A percentile compares a stretch with the other conserved stretches of the same genome.
Conservation (phyloP, 495 filamentous ascomycete genomes). For the Tricharina praecox region DNA sequence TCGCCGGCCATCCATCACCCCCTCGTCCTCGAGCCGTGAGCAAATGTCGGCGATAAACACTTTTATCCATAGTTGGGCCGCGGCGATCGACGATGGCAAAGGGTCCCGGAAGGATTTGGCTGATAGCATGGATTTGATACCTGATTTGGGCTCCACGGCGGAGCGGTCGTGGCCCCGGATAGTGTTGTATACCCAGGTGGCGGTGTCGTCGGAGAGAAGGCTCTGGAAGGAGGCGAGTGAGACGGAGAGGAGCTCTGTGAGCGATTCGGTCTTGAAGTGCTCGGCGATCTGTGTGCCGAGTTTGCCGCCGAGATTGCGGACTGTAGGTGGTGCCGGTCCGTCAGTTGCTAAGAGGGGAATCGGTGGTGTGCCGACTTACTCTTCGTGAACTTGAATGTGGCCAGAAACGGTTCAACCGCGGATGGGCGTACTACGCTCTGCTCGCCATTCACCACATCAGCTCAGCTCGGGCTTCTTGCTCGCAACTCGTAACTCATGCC, state of each 20-base stretch:
- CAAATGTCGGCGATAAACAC: conserved; percentile 92
- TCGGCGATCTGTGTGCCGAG: conserved; percentile 69
- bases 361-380: no score
- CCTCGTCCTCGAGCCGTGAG: conserved; percentile 77
- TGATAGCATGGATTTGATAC: conserved; percentile 96
- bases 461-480: no score
- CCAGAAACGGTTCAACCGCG: conserved; percentile 64
- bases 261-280: conserved; percentile 60
- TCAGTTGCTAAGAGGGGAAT: no score
- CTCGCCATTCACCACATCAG: no score
- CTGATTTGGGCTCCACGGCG: conserved; percentile 79
- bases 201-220: conserved; percentile 71
- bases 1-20: conserved; percentile 72
- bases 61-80: conserved; percentile 68
- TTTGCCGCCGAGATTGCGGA: conserved; percentile 91
- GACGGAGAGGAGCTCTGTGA: conserved; percentile 57
- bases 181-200: conserved; percentile 69
- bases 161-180: conserved; percentile 73
- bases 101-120: conserved; percentile 68
- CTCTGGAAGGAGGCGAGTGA: conserved; percentile 61
- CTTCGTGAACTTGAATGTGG: conserved; percentile 82
- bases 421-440: conserved; percentile 67
- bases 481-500: no score
- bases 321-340: no score
- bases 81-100: conserved; percentile 48